Conservation (phyloP, 768 basidiomycete genomes). For the Lactarius hatsudake region DNA sequence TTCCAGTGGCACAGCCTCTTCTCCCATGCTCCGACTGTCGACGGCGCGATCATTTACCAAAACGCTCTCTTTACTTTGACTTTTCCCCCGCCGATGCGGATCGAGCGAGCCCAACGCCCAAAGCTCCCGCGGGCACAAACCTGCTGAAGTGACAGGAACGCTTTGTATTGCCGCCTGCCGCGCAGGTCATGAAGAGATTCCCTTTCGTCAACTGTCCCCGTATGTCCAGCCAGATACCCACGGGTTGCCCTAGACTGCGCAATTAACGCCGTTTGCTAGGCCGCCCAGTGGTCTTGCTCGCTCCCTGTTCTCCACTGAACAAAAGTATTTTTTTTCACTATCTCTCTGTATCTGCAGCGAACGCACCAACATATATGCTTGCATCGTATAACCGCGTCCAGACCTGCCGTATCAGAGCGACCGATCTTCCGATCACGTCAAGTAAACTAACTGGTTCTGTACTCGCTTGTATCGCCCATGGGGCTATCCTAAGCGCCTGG, state of each 20-base stretch:
- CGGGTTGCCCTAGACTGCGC: conserved; percentile 3
- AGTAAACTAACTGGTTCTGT: background rate
- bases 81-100: conserved; percentile 4
- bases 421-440: background rate
- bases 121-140: background rate
- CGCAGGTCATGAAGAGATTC: background rate
- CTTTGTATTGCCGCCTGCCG: background rate
- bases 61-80: background rate
- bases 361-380: background rate
- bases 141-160: background rate
- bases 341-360: background rate
- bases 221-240: background rate
- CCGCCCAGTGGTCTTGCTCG: background rate
- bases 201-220: background rate
- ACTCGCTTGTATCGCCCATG: background rate
- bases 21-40: background rate
- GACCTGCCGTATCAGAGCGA: background rate
- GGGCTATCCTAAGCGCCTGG: background rate
- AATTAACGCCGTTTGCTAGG: conserved; percentile 10
- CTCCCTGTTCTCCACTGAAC: background rate
- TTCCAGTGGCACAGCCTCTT: background rate
- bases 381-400: background rate
- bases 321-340: background rate
- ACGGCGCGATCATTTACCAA: background rate
- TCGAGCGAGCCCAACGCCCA: conserved; percentile 1